Evolutionary conservation across 192 early-diverging fungal genomes (phyloP), one percentile per base, ranked within the genome.

Genomic region (Rhizophagus sp.): DNA sequence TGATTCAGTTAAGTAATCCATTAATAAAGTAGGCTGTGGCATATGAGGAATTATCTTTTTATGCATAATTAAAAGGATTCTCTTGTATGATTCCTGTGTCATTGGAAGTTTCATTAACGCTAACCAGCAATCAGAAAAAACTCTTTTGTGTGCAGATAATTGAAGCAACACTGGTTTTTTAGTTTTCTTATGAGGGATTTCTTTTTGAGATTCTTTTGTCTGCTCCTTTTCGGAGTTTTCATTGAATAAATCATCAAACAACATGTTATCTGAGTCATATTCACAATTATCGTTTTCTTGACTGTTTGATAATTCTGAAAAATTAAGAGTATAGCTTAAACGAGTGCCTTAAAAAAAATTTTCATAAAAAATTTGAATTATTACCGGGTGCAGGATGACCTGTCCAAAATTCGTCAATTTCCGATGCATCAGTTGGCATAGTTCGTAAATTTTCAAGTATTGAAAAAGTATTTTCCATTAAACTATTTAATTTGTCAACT

Each of bases 1-100:
- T 19, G 96, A 88, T 50, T 92, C 94, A 12, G 92, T 95, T 89
- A 99, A 88, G 83, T 97, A 99, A 81, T 97, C 96, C 90, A 98
- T 96, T 72, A 99, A 86, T 63, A 89, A 81, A 52, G 87, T 88
- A 7, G 97, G 94, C 34, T 93, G 87, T 15, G 80, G 71, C 92
- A 99, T 89, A 80, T 94, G 87, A 65, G 98, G 98, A 68, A 99
- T 93, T 61, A 99, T 92, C 22, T 90, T 89, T 79, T 93, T 93
- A 86, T 99, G 96, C 86, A 99, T 84, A 19, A 90, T 88, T 62
- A 95, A 81, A 44, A 98, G 88, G 0, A 94, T 86, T 83, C 91
- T 90, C 80, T 96, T 96, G 87, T 96, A 97, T 57, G 92, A 89
- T 10, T 90, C 90, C 4, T 87, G 75, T 2, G 90, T 88, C 83